Conservation (phyloP, 345 rosid genomes). For the Populus euphratica region DNA sequence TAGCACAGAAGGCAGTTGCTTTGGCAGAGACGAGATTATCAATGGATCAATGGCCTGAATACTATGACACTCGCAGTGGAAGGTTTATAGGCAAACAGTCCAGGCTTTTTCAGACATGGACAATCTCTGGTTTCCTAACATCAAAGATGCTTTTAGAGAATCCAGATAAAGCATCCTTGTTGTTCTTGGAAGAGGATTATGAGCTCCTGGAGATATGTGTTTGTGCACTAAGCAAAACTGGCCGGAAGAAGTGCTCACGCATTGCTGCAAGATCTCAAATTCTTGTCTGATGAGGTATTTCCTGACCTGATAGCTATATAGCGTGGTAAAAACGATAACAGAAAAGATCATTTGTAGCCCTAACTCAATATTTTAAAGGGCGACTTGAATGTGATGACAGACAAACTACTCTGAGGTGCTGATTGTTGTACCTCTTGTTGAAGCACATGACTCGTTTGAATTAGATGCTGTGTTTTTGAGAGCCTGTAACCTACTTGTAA, state of each 20-base stretch:
- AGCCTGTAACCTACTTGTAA: constrained; percentile 9
- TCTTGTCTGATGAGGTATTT: background rate
- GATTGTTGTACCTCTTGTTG: background rate
- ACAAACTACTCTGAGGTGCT: background rate
- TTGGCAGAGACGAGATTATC: constrained; percentile 69
- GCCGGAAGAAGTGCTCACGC: constrained; percentile 68
- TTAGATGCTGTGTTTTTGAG: constrained; percentile 23
- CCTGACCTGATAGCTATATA: background rate
- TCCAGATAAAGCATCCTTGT: constrained; percentile 72
- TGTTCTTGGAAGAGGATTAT: constrained; percentile 88
- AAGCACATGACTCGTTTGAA: background rate
- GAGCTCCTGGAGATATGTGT: constrained; percentile 82
- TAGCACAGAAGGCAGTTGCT: constrained; percentile 68
- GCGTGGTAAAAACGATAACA: too few relatives aligned
- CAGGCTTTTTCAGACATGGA: constrained; percentile 76
- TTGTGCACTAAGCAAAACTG: constrained; percentile 54
- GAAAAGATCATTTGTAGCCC: too few relatives aligned
- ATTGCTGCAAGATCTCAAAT: constrained; percentile 39
- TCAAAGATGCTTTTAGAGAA: constrained; percentile 85
- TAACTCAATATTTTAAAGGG: background rate
- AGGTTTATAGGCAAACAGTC: constrained; percentile 83
- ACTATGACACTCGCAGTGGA: constrained; percentile 74
- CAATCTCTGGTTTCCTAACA: constrained; percentile 73
- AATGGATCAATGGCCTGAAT: constrained; percentile 81
- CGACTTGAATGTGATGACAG: background rate